phyloP scores from a whole-genome alignment of 768 basidiomycete genomes.

The Pleurotus salmoneostramineus region DNA sequence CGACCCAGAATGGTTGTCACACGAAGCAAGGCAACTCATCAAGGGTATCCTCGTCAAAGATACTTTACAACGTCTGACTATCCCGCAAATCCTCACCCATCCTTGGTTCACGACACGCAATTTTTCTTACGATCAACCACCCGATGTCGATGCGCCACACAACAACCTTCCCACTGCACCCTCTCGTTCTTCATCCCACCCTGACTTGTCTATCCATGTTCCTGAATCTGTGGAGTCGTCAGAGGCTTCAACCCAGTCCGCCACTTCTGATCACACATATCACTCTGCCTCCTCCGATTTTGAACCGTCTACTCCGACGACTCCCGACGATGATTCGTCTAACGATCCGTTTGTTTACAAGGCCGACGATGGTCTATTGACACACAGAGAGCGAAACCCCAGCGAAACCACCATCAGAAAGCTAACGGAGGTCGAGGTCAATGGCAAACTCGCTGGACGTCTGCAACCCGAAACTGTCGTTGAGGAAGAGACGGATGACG shows the following conservation, averaged over 20 bases:
- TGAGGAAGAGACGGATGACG: slow-evolving; percentile 43
- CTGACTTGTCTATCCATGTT: slow-evolving; percentile 8
- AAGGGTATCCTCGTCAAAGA: slow-evolving; percentile 75
- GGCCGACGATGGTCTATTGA: slow-evolving; percentile 24
- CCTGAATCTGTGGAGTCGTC: slow-evolving; percentile 21
- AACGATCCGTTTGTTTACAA: slow-evolving; percentile 39
- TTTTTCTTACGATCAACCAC: slow-evolving; percentile 13
- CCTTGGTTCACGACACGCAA: slow-evolving; percentile 66
- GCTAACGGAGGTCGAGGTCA: not conserved
- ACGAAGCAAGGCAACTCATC: slow-evolving; percentile 83
- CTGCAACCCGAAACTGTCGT: slow-evolving; percentile 44
- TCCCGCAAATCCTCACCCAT: slow-evolving; percentile 82
- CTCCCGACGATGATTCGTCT: slow-evolving; percentile 43
- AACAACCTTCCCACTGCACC: slow-evolving; percentile 1
- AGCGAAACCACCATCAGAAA: slow-evolving; percentile 58
- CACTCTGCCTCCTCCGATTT: slow-evolving; percentile 25
- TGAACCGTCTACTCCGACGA: slow-evolving; percentile 47
- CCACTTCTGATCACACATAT: slow-evolving; percentile 45
- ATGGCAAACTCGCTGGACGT: slow-evolving; percentile 3
- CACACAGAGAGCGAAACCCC: slow-evolving; percentile 28
- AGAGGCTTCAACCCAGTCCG: slow-evolving; percentile 51
- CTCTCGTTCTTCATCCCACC: not conserved
- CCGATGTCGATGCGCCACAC: not conserved
- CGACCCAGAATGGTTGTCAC: slow-evolving; percentile 88
- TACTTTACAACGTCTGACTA: slow-evolving; percentile 67